phyloP scores from a whole-genome alignment of 2,329 filamentous ascomycete species.

The Colletotrichum sp. region DNA sequence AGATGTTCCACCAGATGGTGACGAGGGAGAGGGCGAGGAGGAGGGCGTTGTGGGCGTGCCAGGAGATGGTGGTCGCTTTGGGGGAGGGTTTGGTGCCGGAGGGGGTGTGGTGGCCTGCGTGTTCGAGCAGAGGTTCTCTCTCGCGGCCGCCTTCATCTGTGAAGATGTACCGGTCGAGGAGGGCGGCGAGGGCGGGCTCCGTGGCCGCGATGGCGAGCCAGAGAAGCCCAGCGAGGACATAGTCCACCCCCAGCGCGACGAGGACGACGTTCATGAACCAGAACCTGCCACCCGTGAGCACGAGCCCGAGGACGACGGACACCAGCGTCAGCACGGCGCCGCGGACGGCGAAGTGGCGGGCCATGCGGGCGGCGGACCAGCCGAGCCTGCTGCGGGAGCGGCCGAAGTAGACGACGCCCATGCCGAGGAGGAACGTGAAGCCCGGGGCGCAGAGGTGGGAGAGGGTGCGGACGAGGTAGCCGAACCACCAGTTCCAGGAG shows the following conservation, averaged over 20 bases:
- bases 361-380: conserved; percentile 39
- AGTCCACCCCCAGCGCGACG: conserved; percentile 49
- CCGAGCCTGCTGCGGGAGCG: conserved; percentile 43
- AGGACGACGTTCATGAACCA: conserved; percentile 50
- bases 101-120: neutral
- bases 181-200: conserved; percentile 34
- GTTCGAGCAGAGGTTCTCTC: conserved; percentile 34
- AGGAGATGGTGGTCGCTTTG: conserved; percentile 32
- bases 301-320: conserved; percentile 33
- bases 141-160: conserved; percentile 14
- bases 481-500: conserved; percentile 41
- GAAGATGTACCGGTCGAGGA: conserved; percentile 25
- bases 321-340: conserved; percentile 39
- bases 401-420: conserved; percentile 50
- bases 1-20: conserved; percentile 52
- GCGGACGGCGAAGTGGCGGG: conserved; percentile 42
- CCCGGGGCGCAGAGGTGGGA: conserved; percentile 51
- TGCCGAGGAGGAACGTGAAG: conserved; percentile 50
- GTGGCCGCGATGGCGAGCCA: conserved; percentile 41
- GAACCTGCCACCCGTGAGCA: conserved; percentile 33
- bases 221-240: conserved; percentile 45
- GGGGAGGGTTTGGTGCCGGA: neutral
- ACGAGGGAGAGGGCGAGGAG: conserved; percentile 37
- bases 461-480: conserved; percentile 43
- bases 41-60: conserved; percentile 44